These are phyloP conservation scores for Leishmania gerbilli DNA, from an alignment of 208 protist genomes.

Conservation along the genomic window DNA sequence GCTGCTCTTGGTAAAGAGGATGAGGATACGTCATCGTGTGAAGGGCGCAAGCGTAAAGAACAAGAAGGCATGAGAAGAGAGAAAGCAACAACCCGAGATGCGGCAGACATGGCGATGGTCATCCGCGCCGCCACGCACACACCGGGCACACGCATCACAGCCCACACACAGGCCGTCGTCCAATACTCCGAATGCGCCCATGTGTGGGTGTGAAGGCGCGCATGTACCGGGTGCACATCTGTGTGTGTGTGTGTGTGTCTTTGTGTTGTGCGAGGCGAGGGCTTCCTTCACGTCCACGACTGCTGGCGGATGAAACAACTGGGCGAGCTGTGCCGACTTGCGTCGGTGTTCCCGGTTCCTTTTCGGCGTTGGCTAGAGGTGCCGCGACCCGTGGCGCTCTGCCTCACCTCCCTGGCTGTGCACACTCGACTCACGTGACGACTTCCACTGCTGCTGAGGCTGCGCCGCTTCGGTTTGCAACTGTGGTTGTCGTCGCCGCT, in stretches of 20 bases:
- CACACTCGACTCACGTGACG: conserved; percentile 5
- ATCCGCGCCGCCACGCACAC: neutral
- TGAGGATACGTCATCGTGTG: neutral
- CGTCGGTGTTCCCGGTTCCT: conserved; percentile 1
- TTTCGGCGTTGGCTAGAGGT: conserved; percentile 3
- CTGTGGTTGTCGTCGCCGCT: neutral
- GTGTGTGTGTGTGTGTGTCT: neutral
- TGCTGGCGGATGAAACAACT: neutral
- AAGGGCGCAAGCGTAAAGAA: neutral
- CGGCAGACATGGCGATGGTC: neutral
- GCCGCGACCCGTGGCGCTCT: neutral
- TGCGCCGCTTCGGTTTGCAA: conserved; percentile 1
- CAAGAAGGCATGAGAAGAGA: neutral
- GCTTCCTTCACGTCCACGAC: neutral
- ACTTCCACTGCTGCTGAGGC: conserved; percentile 1
- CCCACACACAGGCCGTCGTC: neutral
- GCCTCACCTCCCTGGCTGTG: conserved; percentile 1
- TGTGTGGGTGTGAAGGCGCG: neutral
- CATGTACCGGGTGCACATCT: neutral
- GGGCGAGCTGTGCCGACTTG: conserved; percentile 15
- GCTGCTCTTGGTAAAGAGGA: neutral
- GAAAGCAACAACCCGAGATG: neutral
- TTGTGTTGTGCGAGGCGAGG: neutral
- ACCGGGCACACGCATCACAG: neutral
- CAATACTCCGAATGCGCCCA: neutral